Evolutionary conservation across 805 yeast species (phyloP).

Genomic region (Kuraishia hungarica): DNA sequence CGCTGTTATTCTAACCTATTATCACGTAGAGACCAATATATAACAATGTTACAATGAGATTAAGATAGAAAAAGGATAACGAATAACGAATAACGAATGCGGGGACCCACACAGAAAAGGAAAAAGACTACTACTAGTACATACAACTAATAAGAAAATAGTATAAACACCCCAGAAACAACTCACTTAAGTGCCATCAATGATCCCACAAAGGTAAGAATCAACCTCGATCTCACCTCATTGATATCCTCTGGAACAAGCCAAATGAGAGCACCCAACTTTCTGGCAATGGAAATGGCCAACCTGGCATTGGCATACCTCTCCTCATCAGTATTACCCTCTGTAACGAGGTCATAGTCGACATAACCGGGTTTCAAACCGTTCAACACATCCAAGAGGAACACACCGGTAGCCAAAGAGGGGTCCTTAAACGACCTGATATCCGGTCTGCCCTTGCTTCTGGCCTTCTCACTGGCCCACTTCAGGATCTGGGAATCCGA

Average conservation of each 20-base stretch:
- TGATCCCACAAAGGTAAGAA: constrained; percentile 91
- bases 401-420: constrained; percentile 67
- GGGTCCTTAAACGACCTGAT: constrained; percentile 84
- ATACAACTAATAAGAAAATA: not conserved
- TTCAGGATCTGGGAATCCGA: constrained; percentile 79
- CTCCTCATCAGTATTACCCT: constrained; percentile 76
- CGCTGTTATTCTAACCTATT: no score
- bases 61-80: not conserved
- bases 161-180: not conserved
- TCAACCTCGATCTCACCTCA: constrained; percentile 90
- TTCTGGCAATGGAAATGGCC: constrained; percentile 97
- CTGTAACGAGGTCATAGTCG: constrained; percentile 83
- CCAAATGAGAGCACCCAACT: constrained; percentile 96
- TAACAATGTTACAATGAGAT: not conserved
- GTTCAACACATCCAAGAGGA: constrained; percentile 80
- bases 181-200: constrained; percentile 61
- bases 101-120: not conserved
- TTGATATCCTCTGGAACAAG: constrained; percentile 99
- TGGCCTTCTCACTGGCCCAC: constrained; percentile 88
- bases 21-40: not conserved
- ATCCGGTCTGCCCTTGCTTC: constrained; percentile 75
- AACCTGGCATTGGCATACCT: constrained; percentile 89
- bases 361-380: constrained; percentile 98
- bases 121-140: not conserved
- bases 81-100: not conserved